A percentile compares a stretch with the other conserved stretches of the same genome.
phyloP scores from a whole-genome alignment of 2,329 filamentous ascomycete genomes.

The Epichloe amarillans region DNA sequence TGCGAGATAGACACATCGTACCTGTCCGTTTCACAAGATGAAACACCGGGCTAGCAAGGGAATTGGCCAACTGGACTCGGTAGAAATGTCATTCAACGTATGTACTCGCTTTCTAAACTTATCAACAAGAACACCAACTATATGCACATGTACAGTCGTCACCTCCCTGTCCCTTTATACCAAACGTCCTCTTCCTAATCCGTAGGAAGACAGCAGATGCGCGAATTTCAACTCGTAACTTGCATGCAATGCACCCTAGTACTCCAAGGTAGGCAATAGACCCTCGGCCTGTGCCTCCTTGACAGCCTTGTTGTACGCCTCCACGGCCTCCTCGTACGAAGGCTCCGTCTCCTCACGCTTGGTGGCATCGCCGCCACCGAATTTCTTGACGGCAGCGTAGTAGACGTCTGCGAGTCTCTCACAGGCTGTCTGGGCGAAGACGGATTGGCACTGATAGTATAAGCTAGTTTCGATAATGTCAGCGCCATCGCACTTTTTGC shows the following conservation, averaged over 20 bases:
- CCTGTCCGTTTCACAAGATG: no score
- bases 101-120: not conserved
- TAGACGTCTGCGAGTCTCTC: conserved; percentile 26
- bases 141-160: not conserved
- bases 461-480: conserved; percentile 13
- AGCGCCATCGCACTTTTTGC: no score
- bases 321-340: conserved; percentile 22
- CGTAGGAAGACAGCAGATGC: not conserved
- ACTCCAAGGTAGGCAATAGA: conserved; percentile 12
- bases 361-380: conserved; percentile 21
- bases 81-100: not conserved
- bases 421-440: conserved; percentile 14
- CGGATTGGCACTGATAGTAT: conserved; percentile 21
- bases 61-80: no score
- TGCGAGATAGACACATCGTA: no score
- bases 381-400: conserved; percentile 23
- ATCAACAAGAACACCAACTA: not conserved
- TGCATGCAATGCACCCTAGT: not conserved
- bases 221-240: not conserved
- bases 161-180: no score
- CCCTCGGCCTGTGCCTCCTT: conserved; percentile 22
- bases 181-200: no score
- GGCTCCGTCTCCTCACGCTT: conserved; percentile 16
- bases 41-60: rapidly evolving
- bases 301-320: conserved; percentile 21